A percentile compares a stretch with the other conserved stretches of the same genome.
phyloP scores from a whole-genome alignment of 1,284 basidiomycete species.

The Cutaneotrichosporon mucoides region DNA sequence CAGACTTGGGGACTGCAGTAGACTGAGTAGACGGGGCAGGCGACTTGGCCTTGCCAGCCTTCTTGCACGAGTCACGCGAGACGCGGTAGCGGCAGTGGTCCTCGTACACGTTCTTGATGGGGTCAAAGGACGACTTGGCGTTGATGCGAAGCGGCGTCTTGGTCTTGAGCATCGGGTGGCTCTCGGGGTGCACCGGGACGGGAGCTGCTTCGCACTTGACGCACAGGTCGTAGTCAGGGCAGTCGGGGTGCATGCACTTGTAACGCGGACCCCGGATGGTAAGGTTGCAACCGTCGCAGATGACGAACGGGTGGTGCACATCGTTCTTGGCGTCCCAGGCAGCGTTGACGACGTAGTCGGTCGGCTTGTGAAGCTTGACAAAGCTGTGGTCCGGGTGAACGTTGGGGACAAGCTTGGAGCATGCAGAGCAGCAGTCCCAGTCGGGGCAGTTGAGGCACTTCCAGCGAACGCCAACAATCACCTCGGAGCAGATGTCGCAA shows the following conservation, averaged over 20 bases:
- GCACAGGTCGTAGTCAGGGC: conserved; percentile 81
- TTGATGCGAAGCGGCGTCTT: conserved; percentile 49
- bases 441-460: conserved; percentile 50
- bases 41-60: neutral
- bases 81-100: conserved; percentile 16
- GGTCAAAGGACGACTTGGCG: conserved; percentile 26
- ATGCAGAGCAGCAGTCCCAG: conserved; percentile 60
- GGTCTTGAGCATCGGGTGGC: conserved; percentile 77
- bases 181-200: conserved; percentile 66
- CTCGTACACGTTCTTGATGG: conserved; percentile 19
- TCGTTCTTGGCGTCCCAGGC: conserved; percentile 52
- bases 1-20: neutral
- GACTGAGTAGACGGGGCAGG: neutral
- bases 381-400: conserved; percentile 77
- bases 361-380: conserved; percentile 59
- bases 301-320: conserved; percentile 33
- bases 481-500: conserved; percentile 40
- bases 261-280: conserved; percentile 40
- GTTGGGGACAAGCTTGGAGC: conserved; percentile 61
- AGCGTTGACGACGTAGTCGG: conserved; percentile 49
- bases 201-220: conserved; percentile 73
- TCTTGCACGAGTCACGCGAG: conserved; percentile 1
- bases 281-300: conserved; percentile 45
- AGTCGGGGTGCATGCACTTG: conserved; percentile 71
- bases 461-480: conserved; percentile 44